A percentile compares a stretch with the other conserved stretches of the same genome.
Conservation (phyloP, 441 rosid species). For the Melastoma candidum region DNA sequence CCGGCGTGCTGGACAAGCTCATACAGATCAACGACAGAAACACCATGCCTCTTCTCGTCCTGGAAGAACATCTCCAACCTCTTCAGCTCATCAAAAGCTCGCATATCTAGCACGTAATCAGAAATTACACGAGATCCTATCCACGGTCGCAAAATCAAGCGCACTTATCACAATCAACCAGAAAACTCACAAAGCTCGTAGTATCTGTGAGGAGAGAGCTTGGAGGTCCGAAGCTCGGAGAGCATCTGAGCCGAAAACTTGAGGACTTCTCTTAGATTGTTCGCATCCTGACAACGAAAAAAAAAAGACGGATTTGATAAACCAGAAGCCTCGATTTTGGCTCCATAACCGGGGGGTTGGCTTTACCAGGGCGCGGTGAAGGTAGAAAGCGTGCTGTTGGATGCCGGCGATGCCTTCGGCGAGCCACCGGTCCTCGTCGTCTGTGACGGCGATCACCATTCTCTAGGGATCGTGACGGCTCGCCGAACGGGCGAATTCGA, state of each 20-base stretch:
- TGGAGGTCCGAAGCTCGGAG: constrained; percentile 65
- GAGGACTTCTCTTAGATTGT: constrained; percentile 58
- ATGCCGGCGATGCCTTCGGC: constrained; percentile 70
- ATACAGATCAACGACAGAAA: constrained; percentile 47
- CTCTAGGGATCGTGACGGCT: constrained; percentile 4
- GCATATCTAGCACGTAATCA: constrained; percentile 31
- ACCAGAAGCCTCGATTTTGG: no score
- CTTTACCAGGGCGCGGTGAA: constrained; percentile 61
- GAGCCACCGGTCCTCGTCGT: constrained; percentile 67
- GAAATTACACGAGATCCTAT: constrained; percentile 1
- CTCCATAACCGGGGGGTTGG: neutral
- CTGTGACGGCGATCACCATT: constrained; percentile 35
- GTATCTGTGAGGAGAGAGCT: constrained; percentile 60
- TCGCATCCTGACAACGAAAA: constrained; percentile 31
- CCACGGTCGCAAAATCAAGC: neutral
- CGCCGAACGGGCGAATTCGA: neutral
- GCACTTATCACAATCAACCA: neutral
- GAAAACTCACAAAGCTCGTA: constrained; percentile 48
- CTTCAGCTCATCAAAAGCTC: constrained; percentile 60
- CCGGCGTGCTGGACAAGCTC: constrained; percentile 78
- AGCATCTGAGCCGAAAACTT: constrained; percentile 60
- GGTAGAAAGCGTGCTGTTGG: constrained; percentile 60
- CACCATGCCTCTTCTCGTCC: constrained; percentile 55
- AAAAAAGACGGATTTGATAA: neutral
- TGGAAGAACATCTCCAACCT: constrained; percentile 55